Base-by-base conservation (phyloP, 257 asterid species). In the Thymus mandschuricus region DNA sequence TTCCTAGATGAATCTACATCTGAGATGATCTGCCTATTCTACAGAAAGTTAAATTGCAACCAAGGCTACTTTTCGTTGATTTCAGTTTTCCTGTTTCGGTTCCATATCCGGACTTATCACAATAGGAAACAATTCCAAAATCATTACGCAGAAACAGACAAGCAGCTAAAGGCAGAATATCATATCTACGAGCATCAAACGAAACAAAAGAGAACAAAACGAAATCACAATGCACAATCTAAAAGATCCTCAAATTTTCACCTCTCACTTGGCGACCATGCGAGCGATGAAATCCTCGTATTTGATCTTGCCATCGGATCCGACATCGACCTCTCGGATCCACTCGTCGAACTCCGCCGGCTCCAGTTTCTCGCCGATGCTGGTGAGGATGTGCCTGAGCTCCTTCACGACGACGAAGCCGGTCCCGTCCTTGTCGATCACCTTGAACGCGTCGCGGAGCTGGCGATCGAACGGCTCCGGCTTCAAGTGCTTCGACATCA, bases 271-370 rank as follows among this genome's bases (percentile, higher is more conserved):
- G 51, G 98, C 97, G 48, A 93, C 96, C 97, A 93, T 90, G 77
- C 98, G 85, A 7, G 96, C 87, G 58, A 92, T 92, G 86, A 92
- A 92, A 79, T 87, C 97, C 92, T 90, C 98, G 69, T 92, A 92
- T 45, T 82, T 82, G 81, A 92, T 90, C 91, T 92, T 92, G 55
- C 98, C 98, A 76, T 92, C 98, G 64, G 98, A 86, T 80, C 96
- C 98, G 60, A 82, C 93, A 78, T 90, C 96, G 11, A 92, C 97
- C 83, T 92, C 98, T 4, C 98, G 96, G 96, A 92, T 92, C 98
- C 98, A 92, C 89, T 92, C 98, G 62, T 92, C 98, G 63, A 92
- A 90, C 82, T 93, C 98, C 10, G 95, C 89, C 3, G 94, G 92
- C 83, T 93, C 98, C 69, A 93, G 80, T 76, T 90, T 93, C 89